Percentiles rank a stretch among this genome's conserved stretches.
phyloP scores from a whole-genome alignment of 257 asterid genomes.

The Plantago ovata region DNA sequence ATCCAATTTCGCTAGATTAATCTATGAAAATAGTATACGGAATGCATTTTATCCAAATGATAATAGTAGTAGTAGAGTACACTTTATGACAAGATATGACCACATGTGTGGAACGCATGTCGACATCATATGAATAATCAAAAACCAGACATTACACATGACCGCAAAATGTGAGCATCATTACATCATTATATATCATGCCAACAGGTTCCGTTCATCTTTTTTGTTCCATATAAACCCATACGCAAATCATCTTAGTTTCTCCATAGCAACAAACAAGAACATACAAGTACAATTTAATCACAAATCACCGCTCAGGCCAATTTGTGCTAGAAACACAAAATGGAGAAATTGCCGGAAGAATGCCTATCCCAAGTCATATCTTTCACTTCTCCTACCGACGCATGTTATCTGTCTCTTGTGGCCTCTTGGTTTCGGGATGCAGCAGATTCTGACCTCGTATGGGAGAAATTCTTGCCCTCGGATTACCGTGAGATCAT shows the following conservation, averaged over 20 bases:
- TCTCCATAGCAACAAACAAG: neutral
- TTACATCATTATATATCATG: no score
- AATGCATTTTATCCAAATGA: no score
- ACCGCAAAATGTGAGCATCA: no score
- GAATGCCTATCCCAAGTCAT: constrained; percentile 50
- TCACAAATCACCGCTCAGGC: neutral
- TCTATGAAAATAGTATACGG: no score
- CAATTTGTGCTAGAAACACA: neutral
- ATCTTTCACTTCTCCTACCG: constrained; percentile 48
- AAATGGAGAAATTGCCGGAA: constrained; percentile 41
- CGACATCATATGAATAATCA: constrained; percentile 25
- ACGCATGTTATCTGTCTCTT: constrained; percentile 40
- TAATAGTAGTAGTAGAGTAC: neutral
- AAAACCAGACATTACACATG: neutral
- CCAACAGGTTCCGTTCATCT: neutral
- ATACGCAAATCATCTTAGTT: no score
- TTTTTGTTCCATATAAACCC: neutral
- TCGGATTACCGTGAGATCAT: constrained; percentile 49
- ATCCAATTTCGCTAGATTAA: no score
- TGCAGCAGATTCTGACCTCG: constrained; percentile 49
- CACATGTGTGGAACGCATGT: constrained; percentile 35
- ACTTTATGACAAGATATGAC: constrained; percentile 21
- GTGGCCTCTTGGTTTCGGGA: constrained; percentile 33
- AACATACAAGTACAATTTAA: neutral
- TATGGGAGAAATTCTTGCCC: constrained; percentile 65